Conservation (phyloP, 768 basidiomycete genomes). For the Amanita rubescens region DNA sequence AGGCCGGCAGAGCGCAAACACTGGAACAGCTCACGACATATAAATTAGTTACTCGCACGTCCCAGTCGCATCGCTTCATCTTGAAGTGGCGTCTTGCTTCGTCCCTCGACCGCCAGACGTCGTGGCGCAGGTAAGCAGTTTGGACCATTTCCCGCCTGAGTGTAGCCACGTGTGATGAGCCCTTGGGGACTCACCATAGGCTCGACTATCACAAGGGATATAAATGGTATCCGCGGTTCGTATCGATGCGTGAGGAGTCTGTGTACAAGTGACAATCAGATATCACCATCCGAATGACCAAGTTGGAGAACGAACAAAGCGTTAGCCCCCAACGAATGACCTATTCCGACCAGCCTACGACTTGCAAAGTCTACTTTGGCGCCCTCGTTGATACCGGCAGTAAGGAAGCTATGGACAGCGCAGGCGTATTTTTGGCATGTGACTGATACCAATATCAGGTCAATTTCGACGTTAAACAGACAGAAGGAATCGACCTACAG, state of each 20-base stretch:
- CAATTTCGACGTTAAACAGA: neutral
- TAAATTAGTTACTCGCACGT: conserved; percentile 39
- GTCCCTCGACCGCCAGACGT: conserved; percentile 43
- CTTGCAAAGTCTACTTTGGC: conserved; percentile 39
- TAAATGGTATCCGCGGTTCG: conserved; percentile 37
- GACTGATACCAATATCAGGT: conserved; percentile 30
- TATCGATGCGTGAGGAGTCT: conserved; percentile 50
- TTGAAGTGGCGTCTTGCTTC: conserved; percentile 31
- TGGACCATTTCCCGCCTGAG: conserved; percentile 37
- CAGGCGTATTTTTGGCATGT: conserved; percentile 58
- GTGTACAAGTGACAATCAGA: neutral
- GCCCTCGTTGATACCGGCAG: conserved; percentile 29
- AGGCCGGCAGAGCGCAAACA: neutral
- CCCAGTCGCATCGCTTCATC: conserved; percentile 37
- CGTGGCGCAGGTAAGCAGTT: conserved; percentile 41
- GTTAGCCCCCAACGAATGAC: conserved; percentile 64
- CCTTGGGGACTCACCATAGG: conserved; percentile 53
- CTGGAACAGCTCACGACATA: conserved; percentile 39
- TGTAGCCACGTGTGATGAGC: conserved; percentile 30
- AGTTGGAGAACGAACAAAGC: conserved; percentile 36
- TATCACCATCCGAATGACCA: neutral
- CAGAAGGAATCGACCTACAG: conserved; percentile 29
- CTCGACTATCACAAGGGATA: conserved; percentile 52
- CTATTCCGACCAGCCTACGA: conserved; percentile 53
- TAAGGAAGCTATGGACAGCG: conserved; percentile 51